phyloP scores from a whole-genome alignment of 176 grass and related monocot species.

The Elaeis guineensis region DNA sequence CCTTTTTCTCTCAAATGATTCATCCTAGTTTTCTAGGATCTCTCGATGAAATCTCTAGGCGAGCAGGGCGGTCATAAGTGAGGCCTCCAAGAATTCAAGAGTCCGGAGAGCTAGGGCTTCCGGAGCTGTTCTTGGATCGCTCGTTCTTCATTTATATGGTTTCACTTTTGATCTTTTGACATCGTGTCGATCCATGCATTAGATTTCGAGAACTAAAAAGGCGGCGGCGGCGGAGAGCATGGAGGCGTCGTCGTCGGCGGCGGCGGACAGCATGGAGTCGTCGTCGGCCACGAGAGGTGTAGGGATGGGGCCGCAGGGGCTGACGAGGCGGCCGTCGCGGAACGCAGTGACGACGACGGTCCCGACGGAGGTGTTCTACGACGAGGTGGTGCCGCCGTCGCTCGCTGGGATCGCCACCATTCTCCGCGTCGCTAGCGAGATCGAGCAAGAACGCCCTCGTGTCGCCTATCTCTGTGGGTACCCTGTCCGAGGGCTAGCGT shows the following conservation, averaged over 20 bases:
- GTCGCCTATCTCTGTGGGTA: constrained; percentile 75
- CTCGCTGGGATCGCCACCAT: constrained; percentile 72
- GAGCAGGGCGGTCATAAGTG: no score
- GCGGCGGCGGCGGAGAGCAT: constrained; percentile 20
- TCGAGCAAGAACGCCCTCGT: constrained; percentile 77
- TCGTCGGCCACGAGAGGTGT: constrained; percentile 2
- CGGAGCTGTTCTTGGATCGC: no score
- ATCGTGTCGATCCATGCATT: no score
- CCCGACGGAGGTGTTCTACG: constrained; percentile 95
- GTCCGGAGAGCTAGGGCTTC: no score
- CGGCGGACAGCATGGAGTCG: no score
- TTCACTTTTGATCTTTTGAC: no score
- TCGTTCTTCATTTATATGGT: no score
- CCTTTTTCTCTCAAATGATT: no score
- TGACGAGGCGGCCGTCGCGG: constrained; percentile 65
- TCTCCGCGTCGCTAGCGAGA: constrained; percentile 73
- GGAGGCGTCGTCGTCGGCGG: background rate
- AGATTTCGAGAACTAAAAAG: background rate
- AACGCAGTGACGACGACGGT: constrained; percentile 57
- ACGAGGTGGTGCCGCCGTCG: constrained; percentile 79
- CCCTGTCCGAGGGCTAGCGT: no score
- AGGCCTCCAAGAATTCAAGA: no score
- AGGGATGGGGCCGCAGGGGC: constrained; percentile 17
- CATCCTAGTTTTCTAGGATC: no score
- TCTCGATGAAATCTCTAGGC: no score